Evolutionary conservation across 768 basidiomycete genomes (phyloP).

Genomic region (Termitomyces sp.): DNA sequence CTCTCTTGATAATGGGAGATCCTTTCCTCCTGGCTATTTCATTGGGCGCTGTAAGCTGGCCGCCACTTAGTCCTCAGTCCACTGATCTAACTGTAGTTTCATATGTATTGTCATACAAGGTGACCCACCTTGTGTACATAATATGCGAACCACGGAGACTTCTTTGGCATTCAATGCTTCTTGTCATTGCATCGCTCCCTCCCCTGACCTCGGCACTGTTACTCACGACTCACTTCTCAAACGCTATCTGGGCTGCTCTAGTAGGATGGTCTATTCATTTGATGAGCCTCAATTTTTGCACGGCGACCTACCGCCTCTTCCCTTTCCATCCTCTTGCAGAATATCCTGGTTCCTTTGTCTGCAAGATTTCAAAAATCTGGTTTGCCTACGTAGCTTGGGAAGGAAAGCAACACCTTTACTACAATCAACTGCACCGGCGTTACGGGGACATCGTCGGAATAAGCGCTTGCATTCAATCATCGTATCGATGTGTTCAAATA

Average conservation of each 20-base stretch:
- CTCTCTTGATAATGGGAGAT: background rate
- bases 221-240: background rate
- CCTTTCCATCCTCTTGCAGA: background rate
- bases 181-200: background rate
- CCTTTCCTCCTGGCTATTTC: background rate
- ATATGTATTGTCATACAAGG: background rate
- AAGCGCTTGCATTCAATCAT: background rate
- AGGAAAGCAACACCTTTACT: constrained; percentile 39
- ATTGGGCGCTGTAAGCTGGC: background rate
- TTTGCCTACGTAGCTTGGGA: constrained; percentile 21
- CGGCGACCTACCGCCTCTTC: background rate
- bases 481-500: background rate
- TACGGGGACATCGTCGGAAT: constrained; percentile 34
- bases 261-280: background rate
- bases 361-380: constrained; percentile 35
- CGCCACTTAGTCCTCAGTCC: background rate
- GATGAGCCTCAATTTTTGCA: background rate
- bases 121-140: background rate
- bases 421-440: constrained; percentile 36
- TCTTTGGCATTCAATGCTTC: background rate
- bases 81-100: background rate
- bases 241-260: background rate
- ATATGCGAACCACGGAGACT: background rate
- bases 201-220: background rate
- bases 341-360: constrained; percentile 29